Evolutionary conservation across 1,139 yeast species (phyloP), one percentile per base, ranked within the genome.

Genomic region (Debaryomyces fabryi): DNA sequence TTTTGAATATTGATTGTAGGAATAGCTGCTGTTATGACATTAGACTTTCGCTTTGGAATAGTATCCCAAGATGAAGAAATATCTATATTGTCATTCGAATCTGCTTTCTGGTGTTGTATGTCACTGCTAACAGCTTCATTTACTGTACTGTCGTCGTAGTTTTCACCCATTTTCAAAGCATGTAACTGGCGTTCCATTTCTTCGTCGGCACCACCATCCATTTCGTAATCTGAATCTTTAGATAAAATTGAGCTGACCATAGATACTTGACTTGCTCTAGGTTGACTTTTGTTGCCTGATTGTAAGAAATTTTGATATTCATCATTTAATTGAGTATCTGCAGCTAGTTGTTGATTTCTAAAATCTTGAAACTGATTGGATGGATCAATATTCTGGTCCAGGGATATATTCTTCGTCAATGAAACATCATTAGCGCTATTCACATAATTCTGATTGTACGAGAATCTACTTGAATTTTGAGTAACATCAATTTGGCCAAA

Each of bases 231-330:
- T 2, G 69, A 61, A 30, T 64, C 74, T 52, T 72, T 74, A 12
- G 78, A 72, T 15, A 75, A 62, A 44, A 75, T 71, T 0, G 79
- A 75, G 52, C 78, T 73, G 6, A 74, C 76, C 67, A 72, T 75
- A 9, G 79, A 74, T 23, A 71, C 52, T 45, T 71, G 76, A 51
- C 76, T 70, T 38, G 63, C 58, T 52, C 75, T 56, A 23, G 39
- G 34, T 30, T 13, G 34, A 32, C 16, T 16, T 36, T 36, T 51
- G 7, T 8, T 13, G 27, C 15, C 55, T 47, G 42, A 52, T 55
- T 45, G 10, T 47, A 72, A 62, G 49, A 67, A 70, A n/a, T 59
- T 55, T 40, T 70, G 68, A 49, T 68, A 71, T 41, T 72, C 75
- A 20, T 52, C 58, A 46, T 55, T 59, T 44, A 60, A 49, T 9